Evolutionary conservation across 2,329 filamentous ascomycete genomes (phyloP), one percentile per base, ranked within the genome.

Genomic region (Fusarium nygamai): DNA sequence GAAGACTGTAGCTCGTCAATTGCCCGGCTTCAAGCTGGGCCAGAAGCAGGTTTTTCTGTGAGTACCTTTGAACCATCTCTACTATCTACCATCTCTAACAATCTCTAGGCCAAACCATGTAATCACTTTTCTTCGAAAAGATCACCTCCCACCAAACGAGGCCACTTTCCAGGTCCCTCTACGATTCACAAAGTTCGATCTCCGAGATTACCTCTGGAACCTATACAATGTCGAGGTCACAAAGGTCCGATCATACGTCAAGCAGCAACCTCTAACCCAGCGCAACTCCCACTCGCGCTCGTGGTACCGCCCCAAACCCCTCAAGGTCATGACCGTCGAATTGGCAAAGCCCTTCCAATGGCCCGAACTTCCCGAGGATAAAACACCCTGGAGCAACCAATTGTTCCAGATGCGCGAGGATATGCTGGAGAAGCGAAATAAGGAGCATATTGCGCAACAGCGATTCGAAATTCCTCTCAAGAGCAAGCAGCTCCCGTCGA

Each of bases 291-390:
- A 73, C 78, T 86, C 83, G 78, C 87, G 88, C 69, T 87, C 88
- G 71, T 91, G 90, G 86, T 92, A 91, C 82, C 90, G 96, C 31
- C 93, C 93, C 33, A 87, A 89, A 73, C 86, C 91, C 57, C 88
- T 92, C 79, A 99, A 99, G 89, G 93, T 92, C 83, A 99, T 99
- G 96, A 97, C 93, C 47, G 94, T 97, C 50, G 94, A 98, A 87
- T 89, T 99, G 85, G 90, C 88, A 71, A 86, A 92, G 85, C 94
- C 95, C 9, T 99, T 99, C 85, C 91, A 93, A 64, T 98, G 94
- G 93, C 96, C 96, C 2, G 88, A 91, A 73, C 83, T 86, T 75
- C 93, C 94, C 9, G 83, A 86, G 73, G 88, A 92, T 80, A 85
- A 89, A 71, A 81, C 86, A 65, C 83, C 86, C 81, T 95, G 92